Base-by-base conservation (phyloP, 2,329 filamentous ascomycete genomes). In the Aureobasidium sp. region DNA sequence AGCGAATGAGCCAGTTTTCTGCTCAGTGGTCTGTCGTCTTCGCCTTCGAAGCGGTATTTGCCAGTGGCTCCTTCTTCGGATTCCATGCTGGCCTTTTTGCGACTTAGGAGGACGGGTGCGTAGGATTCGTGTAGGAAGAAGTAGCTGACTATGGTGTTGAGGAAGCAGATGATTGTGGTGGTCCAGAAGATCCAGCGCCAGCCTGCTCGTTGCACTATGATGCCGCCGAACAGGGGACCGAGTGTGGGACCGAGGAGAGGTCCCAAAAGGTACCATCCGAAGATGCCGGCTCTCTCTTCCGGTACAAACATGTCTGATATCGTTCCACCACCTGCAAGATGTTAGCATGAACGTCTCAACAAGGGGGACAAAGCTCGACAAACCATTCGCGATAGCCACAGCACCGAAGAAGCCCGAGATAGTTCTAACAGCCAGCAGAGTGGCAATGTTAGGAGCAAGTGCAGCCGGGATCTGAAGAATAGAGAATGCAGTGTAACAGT, bases 151-250 rank as follows among this genome's bases (percentile, higher is more conserved):
- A 74, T 63, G 0, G 75, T 78, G 58, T 76, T 77, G 61, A 74
- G 62, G 42, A 61, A 66, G 66, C 73, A 77, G 0, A 78, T 68
- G 27, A 78, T 74, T 0, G 74, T 73, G 62, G 78, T 67, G 33
- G 77, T 69, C 74, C 77, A 79, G 67, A 79, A 80, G 40, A 77
- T 73, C 77, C 77, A 79, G 31, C 77, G 69, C 77, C 78, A 79
- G 9, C 70, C 72, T 23, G 77, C 68, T 31, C 74, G 67, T 63
- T 75, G 73, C 0, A 78, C 76, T 38, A 77, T 75, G 1, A 78
- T 64, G 5, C 76, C 76, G 0, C 76, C 76, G 13, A 77, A 71
- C 0, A 78, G 63, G 1, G 76, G 75, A 0, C 77, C 76, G 0
- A 78, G 65, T 0, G 71, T 73, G 1, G 73, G 73, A 1, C 76